These are phyloP conservation scores for Senecio squalidus DNA, from an alignment of 140 eudicot species.

Conservation along the genomic window DNA sequence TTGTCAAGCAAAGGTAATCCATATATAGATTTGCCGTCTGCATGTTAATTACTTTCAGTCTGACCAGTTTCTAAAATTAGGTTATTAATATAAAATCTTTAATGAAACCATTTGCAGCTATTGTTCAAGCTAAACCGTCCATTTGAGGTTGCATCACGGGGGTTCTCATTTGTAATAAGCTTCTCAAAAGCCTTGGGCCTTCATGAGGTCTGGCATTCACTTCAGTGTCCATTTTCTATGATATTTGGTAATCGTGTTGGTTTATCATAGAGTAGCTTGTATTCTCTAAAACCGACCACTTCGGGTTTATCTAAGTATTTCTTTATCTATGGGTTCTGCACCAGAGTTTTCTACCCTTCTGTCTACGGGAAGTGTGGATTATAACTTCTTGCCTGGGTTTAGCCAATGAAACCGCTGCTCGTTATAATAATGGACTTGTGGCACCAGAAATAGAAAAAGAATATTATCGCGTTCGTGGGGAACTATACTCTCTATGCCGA, in stretches of 20 bases:
- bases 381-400: constrained; percentile 84
- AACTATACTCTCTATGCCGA: constrained; percentile 78
- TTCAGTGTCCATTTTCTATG: constrained; percentile 19
- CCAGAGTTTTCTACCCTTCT: constrained; percentile 81
- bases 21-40: neutral
- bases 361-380: constrained; percentile 96
- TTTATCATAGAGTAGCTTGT: constrained; percentile 15
- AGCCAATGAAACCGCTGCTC: constrained; percentile 67
- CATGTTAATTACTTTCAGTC: constrained; percentile 5
- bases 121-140: constrained; percentile 87
- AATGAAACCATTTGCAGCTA: constrained; percentile 49
- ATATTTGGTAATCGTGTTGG: constrained; percentile 21
- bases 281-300: neutral
- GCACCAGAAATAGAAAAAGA: constrained; percentile 86
- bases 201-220: constrained; percentile 68
- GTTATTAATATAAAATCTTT: neutral
- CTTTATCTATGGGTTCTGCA: constrained; percentile 14
- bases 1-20: constrained; percentile 89
- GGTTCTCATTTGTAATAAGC: constrained; percentile 82
- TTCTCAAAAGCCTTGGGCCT: constrained; percentile 74
- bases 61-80: neutral
- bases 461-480: constrained; percentile 96
- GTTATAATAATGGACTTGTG: constrained; percentile 63
- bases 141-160: constrained; percentile 91
- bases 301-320: constrained; percentile 12